Percentiles rank a stretch among this genome's conserved stretches.
These are phyloP conservation scores for Yamadazyma triangularis DNA, from an alignment of 1,139 yeast species.

Conservation along the genomic window DNA sequence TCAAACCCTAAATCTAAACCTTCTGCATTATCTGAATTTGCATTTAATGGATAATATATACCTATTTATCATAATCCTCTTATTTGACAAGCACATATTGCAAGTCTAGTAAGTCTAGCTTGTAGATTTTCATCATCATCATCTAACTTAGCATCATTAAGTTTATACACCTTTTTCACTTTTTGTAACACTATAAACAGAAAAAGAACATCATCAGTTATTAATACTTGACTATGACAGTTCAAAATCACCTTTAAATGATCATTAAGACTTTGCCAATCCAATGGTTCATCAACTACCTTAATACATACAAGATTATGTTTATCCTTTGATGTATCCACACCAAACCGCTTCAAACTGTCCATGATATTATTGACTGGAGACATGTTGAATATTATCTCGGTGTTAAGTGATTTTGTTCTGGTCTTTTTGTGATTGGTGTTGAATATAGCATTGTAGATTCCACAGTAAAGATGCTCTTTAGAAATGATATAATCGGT, in stretches of 20 bases:
- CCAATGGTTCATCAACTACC: constrained; percentile 13
- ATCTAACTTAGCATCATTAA: constrained; percentile 25
- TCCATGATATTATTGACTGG: constrained; percentile 44
- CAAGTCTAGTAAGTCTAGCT: constrained; percentile 27
- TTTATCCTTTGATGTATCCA: constrained; percentile 20
- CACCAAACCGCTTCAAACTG: constrained; percentile 40
- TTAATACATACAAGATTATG: constrained; percentile 30
- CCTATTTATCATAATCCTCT: no score
- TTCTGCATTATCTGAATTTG: constrained; percentile 14
- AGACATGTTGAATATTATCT: constrained; percentile 37
- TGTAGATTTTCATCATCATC: constrained; percentile 16
- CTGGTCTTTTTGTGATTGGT: constrained; percentile 21
- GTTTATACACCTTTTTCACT: constrained; percentile 36
- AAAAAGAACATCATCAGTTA: constrained; percentile 23
- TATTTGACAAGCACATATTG: constrained; percentile 36
- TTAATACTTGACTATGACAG: constrained; percentile 10
- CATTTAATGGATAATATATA: constrained; percentile 11
- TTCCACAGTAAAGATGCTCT: constrained; percentile 31
- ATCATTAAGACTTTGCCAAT: constrained; percentile 5
- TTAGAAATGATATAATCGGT: constrained; percentile 32
- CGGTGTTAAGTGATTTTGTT: constrained; percentile 41
- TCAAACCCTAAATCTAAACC: no score
- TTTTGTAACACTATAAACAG: constrained; percentile 22
- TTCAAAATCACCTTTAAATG: constrained; percentile 16
- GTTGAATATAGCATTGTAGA: constrained; percentile 34